Base-by-base conservation (phyloP, 2,329 filamentous ascomycete species). In the Aspergillus eucalypticola region DNA sequence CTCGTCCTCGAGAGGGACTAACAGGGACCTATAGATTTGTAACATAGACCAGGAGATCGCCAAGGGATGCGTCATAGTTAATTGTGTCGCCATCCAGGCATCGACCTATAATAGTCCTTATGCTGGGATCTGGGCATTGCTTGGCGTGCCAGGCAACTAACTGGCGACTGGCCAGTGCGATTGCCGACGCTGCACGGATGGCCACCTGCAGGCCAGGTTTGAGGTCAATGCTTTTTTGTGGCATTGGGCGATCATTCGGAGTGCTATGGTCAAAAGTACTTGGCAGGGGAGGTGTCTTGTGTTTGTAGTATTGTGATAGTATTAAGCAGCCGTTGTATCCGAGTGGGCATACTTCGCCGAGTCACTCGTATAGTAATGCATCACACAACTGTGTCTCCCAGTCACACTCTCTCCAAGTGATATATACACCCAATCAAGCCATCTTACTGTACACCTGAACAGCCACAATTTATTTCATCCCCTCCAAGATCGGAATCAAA, bases 401-500 rank as follows among this genome's bases (percentile, higher is more conserved):
- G 32, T 35, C 11, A 29, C 32, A 35, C 32, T 6, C 0, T 29
- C 21, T 15, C 7, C 44, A 15, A 48, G 13, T 10, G 5, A n/a
- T 27, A 15, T 23, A 48, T 27, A 48, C 23, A 27, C 21, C 21
- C 44, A 46, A 8, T 8, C 1, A 17, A 55, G 32, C 11, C 39
- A 38, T 59, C 5, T 2, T 13, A 10, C 23, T 7, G 27, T 8
- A 42, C 52, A 54, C 11, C 32, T 15, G 32, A 29, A 15, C 15
- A 25, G 38, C 17, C 35, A 23, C 13, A 13, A n/a, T 29, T n/a
- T 48, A 62, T 27, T 46, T 55, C 27, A 41, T 55, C 2, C n/a
- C 46, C 46, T 65, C 60, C 15, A 73, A 41, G 27, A 62, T 44
- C 5, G 52, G 27, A 29, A 72, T 44, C 32, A 73, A 64, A 21